Evolutionary conservation across 768 basidiomycete genomes (phyloP), one percentile per base, ranked within the genome.

Genomic region (Pisolithus orientalis): DNA sequence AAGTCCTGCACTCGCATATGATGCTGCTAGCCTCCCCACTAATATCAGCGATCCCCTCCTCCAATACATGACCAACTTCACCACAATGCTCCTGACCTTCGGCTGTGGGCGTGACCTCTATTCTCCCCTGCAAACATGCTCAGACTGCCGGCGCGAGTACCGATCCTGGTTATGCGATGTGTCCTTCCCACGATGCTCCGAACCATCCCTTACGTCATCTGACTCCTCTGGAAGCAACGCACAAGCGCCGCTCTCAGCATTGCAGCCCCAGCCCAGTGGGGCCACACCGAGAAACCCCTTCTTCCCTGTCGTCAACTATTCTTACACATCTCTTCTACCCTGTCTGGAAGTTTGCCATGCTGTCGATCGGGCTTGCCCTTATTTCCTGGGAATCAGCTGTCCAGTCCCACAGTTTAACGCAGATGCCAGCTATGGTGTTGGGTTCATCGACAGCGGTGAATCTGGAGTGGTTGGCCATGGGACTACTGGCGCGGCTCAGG

Each of bases 101-200:
- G 79, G 89, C 1, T 94, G 92, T 63, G 87, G 88, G 16, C 78
- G 87, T 28, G 90, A 92, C 62, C 62, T 74, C 50, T 94, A 91
- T 70, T 91, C 88, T 6, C 85, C 87, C 0, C 66, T 92, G 21
- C 80, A 87, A 27, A 80, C 81, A 4, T 94, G 92, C 61, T 75
- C 78, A 13, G 84, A 88, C 64, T 94, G 91, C 60, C 79, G 84
- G 56, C 66, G 66, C 21, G 81, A 80, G 24, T 94, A 94, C 64
- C 78, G 85, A 32, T 73, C 70, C 32, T 94, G 90, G 90, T 76
- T 88, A 32, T 94, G 92, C 67, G 65, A 80, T 21, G 69, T 85
- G 14, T 80, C 83, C 8, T 77, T 94, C 61, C 80, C 88, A 13
- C 80, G 91, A 25, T 94, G 91, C 55, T 75, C 78, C 13, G 89